phyloP scores from a whole-genome alignment of 306 rosid species.

The Quercus gilva region DNA sequence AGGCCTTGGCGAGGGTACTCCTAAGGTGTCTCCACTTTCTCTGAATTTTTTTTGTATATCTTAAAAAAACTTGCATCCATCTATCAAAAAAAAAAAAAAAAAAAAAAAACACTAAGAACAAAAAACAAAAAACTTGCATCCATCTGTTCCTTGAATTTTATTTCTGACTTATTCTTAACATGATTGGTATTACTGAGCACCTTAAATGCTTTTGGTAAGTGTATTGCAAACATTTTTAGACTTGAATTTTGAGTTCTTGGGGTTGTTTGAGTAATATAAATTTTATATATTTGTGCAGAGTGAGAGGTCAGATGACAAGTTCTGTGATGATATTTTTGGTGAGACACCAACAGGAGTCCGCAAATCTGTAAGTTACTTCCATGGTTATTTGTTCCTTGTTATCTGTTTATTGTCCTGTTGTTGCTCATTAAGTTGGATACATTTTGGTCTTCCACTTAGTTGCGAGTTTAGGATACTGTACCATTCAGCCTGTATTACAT shows the following conservation, averaged over 20 bases:
- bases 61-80: not conserved
- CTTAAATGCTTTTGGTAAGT: not conserved
- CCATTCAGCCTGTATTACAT: too few relatives aligned
- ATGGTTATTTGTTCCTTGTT: constrained; percentile 6
- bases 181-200: not conserved
- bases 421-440: not conserved
- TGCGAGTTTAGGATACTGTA: not conserved
- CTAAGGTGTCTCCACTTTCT: constrained; percentile 57
- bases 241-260: not conserved
- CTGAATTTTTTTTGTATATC: too few relatives aligned
- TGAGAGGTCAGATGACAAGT: constrained; percentile 71
- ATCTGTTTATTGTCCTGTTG: not conserved
- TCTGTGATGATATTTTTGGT: constrained; percentile 97
- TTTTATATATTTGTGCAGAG: constrained; percentile 52
- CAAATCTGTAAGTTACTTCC: constrained; percentile 54
- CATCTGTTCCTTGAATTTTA: not conserved
- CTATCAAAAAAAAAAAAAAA: not conserved
- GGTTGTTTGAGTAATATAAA: constrained; percentile 10
- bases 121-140: not conserved
- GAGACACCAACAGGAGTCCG: constrained; percentile 94
- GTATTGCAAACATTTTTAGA: not conserved
- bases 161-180: not conserved
- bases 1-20: constrained; percentile 89
- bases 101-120: not conserved
- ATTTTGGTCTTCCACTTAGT: not conserved